These are phyloP conservation scores for Penicillium sclerotiorum DNA, from an alignment of 2,329 filamentous ascomycete species.

Conservation along the genomic window DNA sequence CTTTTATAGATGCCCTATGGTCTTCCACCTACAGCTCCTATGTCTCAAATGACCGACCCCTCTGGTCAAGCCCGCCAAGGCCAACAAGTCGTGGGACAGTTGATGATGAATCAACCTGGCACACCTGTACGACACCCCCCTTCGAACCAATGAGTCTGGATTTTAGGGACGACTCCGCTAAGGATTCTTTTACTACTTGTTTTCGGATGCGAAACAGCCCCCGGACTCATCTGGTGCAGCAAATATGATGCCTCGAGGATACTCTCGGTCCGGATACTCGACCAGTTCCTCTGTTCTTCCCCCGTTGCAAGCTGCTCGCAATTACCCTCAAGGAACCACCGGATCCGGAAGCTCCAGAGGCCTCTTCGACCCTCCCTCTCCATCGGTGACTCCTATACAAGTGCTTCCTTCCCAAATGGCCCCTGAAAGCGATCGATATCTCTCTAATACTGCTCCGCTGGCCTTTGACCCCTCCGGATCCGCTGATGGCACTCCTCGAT, in stretches of 20 bases:
- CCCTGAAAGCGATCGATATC: conserved; percentile 37
- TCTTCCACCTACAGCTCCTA: conserved; percentile 34
- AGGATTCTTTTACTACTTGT: conserved; percentile 25
- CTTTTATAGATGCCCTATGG: conserved; percentile 37
- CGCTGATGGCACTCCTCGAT: conserved; percentile 37
- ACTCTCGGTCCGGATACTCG: conserved; percentile 38
- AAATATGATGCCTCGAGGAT: conserved; percentile 41
- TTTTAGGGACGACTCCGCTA: conserved; percentile 27
- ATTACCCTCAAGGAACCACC: conserved; percentile 33
- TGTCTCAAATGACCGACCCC: conserved; percentile 40
- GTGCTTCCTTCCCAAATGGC: conserved; percentile 39
- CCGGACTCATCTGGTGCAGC: conserved; percentile 34
- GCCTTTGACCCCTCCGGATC: conserved; percentile 36
- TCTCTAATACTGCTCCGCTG: conserved; percentile 27
- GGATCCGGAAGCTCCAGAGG: conserved; percentile 31
- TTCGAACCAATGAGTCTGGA: conserved; percentile 25
- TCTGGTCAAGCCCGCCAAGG: conserved; percentile 34
- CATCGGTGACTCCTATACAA: conserved; percentile 37
- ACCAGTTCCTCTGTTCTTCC: conserved; percentile 29
- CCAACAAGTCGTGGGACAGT: conserved; percentile 41
- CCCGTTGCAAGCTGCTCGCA: conserved; percentile 38
- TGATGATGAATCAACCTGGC: conserved; percentile 41
- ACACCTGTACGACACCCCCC: conserved; percentile 41
- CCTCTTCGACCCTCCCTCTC: conserved; percentile 38
- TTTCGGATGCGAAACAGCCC: conserved; percentile 31